Evolutionary conservation across 257 asterid species (phyloP), one percentile per base, ranked within the genome.

Genomic region (Capsicum pubescens): DNA sequence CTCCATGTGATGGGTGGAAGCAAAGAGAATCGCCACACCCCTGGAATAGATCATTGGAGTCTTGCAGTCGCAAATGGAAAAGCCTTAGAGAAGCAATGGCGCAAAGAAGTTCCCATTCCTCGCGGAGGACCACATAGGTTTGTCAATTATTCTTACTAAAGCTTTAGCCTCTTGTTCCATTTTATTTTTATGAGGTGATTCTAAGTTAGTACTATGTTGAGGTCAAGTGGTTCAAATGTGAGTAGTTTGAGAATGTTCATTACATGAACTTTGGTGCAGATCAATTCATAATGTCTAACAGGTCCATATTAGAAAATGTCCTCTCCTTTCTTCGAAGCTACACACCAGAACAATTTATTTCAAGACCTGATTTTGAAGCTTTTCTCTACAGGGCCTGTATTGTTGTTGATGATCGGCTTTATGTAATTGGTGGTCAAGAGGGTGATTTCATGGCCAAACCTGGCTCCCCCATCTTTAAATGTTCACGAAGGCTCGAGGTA

Each of bases 391-490:
- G 97, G 90, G 94, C 94, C 35, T 93, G 95, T 83, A 87, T 93
- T 80, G 92, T 71, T 50, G 93, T 89, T 72, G 87, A 84, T 80
- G 93, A 92, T 85, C 89, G 83, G 64, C 94, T 93, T 84, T 90
- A 88, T 12, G 97, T 92, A 21, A 92, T 93, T 19, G 98, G 97
- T 54, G 98, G 98, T 81, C 98, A 93, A 85, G 98, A 93, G 90
- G 98, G 98, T 26, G 98, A 93, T 84, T 92, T 93, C 77, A 90
- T 90, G 95, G 89, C 98, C 74, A 93, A 93, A 86, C 98, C 97
- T 36, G 92, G 94, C 7, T 93, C 98, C 6, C 97, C 98, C 26
- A 90, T 92, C 89, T 92, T 89, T 89, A 93, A 92, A 86, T 93
- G 98, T 88, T 91, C 97, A 0, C 85, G 98, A 70, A 90, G 97